These are phyloP conservation scores for Saccharomycopsis schoenii DNA, from an alignment of 805 yeast genomes.

Conservation along the genomic window DNA sequence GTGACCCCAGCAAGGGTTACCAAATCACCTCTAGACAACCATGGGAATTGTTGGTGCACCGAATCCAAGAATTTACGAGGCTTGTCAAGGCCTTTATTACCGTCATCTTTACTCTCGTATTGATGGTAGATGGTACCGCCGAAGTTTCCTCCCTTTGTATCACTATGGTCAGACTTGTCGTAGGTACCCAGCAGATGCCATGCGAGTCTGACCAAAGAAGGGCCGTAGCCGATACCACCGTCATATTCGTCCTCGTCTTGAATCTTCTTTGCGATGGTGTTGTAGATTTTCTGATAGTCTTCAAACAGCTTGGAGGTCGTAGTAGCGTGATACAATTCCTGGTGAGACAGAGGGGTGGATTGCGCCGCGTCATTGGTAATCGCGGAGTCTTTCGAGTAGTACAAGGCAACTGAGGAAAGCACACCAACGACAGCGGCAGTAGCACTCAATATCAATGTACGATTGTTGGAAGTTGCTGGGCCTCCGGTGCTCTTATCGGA, in stretches of 20 bases:
- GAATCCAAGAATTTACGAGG: conserved; percentile 50
- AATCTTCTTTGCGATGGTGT: conserved; percentile 58
- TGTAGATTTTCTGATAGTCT: conserved; percentile 60
- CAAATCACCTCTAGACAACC: conserved; percentile 73
- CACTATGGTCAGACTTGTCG: conserved; percentile 42
- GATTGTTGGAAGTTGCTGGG: background rate
- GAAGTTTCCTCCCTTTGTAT: conserved; percentile 52
- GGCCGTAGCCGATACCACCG: conserved; percentile 63
- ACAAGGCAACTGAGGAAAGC: background rate
- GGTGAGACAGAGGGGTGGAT: background rate
- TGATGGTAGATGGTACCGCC: conserved; percentile 55
- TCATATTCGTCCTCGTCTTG: conserved; percentile 50
- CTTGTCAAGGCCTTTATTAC: conserved; percentile 54
- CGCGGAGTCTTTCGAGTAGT: background rate
- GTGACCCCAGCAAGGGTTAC: conserved; percentile 73
- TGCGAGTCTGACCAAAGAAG: conserved; percentile 67
- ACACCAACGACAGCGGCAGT: background rate
- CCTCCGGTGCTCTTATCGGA: background rate
- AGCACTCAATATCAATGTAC: background rate
- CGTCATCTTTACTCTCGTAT: conserved; percentile 42
- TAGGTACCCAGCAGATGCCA: conserved; percentile 88
- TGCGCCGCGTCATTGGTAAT: background rate
- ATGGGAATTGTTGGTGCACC: conserved; percentile 44
- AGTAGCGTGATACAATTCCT: background rate
- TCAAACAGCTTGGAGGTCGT: conserved; percentile 21